A percentile compares a stretch with the other conserved stretches of the same genome.
phyloP scores from a whole-genome alignment of 139 green algal species.

The Chlorokybus atmophyticus region DNA sequence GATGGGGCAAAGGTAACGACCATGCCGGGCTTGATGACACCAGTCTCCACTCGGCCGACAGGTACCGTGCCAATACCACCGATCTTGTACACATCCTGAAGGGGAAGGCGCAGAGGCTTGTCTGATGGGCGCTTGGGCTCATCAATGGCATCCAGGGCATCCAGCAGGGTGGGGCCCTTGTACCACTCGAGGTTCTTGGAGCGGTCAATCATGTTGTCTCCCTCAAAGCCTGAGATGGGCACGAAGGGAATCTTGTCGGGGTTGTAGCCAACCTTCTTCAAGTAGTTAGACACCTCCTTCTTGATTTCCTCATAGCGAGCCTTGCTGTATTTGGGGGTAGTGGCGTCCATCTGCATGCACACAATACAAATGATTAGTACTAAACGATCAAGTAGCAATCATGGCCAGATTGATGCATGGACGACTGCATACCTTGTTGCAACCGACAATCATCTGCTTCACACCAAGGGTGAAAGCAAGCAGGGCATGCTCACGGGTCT shows the following conservation, averaged over 20 bases:
- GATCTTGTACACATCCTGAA: conserved; percentile 95
- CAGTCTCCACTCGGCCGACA: conserved; percentile 92
- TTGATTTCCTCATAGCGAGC: conserved; percentile 91
- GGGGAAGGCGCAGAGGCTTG: conserved; percentile 28
- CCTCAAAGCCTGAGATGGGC: conserved; percentile 96
- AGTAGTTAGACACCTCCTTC: conserved; percentile 89
- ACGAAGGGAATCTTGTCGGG: conserved; percentile 75
- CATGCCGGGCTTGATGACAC: conserved; percentile 80
- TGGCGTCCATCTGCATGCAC: conserved; percentile 83
- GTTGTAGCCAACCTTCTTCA: conserved; percentile 71
- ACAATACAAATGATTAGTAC: no score
- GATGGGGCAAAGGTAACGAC: conserved; percentile 64
- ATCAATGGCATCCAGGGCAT: conserved; percentile 34
- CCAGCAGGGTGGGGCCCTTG: conserved; percentile 60
- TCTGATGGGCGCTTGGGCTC: conserved; percentile 25
- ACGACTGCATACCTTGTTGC: conserved; percentile 37
- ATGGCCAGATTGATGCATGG: no score
- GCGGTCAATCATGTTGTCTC: conserved; percentile 97
- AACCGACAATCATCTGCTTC: conserved; percentile 88
- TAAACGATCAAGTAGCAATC: no score
- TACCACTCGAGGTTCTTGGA: conserved; percentile 89
- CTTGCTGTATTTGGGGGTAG: conserved; percentile 73
- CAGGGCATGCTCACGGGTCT: conserved; percentile 97
- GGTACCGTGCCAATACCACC: conserved; percentile 97
- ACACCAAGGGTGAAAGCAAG: conserved; percentile 95